phyloP scores from a whole-genome alignment of 371 early-diverging fungal genomes.

The Chytridium lagenaria region DNA sequence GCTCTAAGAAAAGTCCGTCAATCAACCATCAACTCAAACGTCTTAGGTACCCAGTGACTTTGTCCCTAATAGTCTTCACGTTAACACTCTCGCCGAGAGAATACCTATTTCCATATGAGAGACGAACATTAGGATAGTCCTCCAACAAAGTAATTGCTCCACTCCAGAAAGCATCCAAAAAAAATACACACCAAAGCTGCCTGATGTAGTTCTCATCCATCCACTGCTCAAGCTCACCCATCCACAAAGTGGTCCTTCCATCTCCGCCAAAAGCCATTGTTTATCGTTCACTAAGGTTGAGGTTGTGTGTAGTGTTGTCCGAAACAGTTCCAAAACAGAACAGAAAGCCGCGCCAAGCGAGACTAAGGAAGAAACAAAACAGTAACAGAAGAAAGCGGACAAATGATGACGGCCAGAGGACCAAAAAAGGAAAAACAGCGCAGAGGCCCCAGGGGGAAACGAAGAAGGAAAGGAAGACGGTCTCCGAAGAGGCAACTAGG shows the following conservation, averaged over 20 bases:
- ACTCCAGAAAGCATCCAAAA: too few relatives aligned
- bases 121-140: not conserved
- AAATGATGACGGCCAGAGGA: not conserved
- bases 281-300: too few relatives aligned
- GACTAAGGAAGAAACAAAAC: not conserved
- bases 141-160: too few relatives aligned
- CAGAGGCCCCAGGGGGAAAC: too few relatives aligned
- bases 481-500: too few relatives aligned
- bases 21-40: not conserved
- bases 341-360: not conserved
- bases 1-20: not conserved
- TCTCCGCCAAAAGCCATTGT: not conserved
- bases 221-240: slow-evolving; percentile 78
- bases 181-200: slow-evolving; percentile 56
- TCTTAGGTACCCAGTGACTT: slow-evolving; percentile 59
- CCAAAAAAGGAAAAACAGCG: not conserved
- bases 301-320: too few relatives aligned
- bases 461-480: too few relatives aligned
- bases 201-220: slow-evolving; percentile 72
- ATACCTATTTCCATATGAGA: slow-evolving; percentile 15
- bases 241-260: slow-evolving; percentile 52
- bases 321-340: not conserved
- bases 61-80: slow-evolving; percentile 87
- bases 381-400: not conserved
- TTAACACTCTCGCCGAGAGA: slow-evolving; percentile 68